These are phyloP conservation scores for Ogataea trehaloabstinens DNA, from an alignment of 805 yeast genomes.

Conservation along the genomic window DNA sequence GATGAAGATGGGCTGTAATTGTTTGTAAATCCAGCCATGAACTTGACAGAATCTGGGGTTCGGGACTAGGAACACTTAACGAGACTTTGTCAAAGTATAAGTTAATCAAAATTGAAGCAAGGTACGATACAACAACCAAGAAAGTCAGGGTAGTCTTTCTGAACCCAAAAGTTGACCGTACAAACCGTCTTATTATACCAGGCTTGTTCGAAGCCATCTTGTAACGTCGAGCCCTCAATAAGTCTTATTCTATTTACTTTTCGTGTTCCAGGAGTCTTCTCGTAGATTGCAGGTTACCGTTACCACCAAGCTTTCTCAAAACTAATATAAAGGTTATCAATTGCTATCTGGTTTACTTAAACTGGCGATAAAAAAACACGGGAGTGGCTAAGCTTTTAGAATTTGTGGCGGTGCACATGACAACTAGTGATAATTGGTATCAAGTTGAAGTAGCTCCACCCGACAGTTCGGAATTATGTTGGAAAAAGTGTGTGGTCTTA, in stretches of 20 bases:
- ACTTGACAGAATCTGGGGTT: slow-evolving; percentile 36
- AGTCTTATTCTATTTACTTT: not conserved
- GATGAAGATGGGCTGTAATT: slow-evolving; percentile 67
- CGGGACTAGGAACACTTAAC: slow-evolving; percentile 41
- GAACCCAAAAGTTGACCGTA: slow-evolving; percentile 61
- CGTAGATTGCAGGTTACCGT: too few relatives aligned
- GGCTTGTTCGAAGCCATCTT: slow-evolving; percentile 12
- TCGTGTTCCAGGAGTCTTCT: too few relatives aligned
- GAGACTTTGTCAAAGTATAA: slow-evolving; percentile 39
- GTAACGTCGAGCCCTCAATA: not conserved
- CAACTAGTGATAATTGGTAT: too few relatives aligned
- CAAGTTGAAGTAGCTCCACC: too few relatives aligned
- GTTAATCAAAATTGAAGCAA: slow-evolving; percentile 35
- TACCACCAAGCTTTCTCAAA: too few relatives aligned
- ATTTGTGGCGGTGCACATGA: too few relatives aligned
- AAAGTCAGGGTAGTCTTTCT: slow-evolving; percentile 68
- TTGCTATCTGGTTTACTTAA: too few relatives aligned
- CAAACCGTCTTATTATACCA: slow-evolving; percentile 21
- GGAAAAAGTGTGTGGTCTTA: too few relatives aligned
- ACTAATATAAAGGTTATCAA: not conserved
- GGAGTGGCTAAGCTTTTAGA: too few relatives aligned
- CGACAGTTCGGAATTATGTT: too few relatives aligned
- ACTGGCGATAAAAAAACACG: too few relatives aligned
- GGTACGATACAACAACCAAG: slow-evolving; percentile 47
- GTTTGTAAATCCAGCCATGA: slow-evolving; percentile 75